Conservation (phyloP, 805 yeast genomes). For the Martiniozyma abietophila region DNA sequence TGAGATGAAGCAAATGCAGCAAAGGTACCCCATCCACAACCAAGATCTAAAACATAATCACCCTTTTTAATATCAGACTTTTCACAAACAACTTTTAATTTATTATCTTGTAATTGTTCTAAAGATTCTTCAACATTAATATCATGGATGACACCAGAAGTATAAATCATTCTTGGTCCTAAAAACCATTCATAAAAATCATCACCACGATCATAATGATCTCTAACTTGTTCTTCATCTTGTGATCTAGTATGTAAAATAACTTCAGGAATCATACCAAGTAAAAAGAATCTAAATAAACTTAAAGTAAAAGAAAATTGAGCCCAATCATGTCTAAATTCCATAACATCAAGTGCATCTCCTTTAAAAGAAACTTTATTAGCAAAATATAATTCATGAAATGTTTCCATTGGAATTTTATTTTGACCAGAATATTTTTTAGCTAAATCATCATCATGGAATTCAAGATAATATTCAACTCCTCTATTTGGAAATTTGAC, state of each 20-base stretch:
- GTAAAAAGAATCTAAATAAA: conserved; percentile 68
- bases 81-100: conserved; percentile 78
- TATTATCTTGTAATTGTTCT: conserved; percentile 81
- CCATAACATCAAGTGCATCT: conserved; percentile 75
- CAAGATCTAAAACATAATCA: conserved; percentile 72
- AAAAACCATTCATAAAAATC: conserved; percentile 91
- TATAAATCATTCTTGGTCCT: conserved; percentile 92
- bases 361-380: conserved; percentile 83
- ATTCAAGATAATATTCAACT: conserved; percentile 70
- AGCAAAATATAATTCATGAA: conserved; percentile 79
- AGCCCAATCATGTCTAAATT: conserved; percentile 89
- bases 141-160: conserved; percentile 76
- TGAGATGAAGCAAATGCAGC: conserved; percentile 75
- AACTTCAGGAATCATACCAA: conserved; percentile 89
- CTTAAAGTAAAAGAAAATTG: conserved; percentile 67
- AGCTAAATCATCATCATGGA: conserved; percentile 64
- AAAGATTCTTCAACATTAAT: conserved; percentile 62
- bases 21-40: conserved; percentile 96
- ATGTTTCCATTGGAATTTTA: conserved; percentile 88
- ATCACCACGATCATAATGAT: conserved; percentile 93
- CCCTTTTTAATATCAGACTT: conserved; percentile 67
- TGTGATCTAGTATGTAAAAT: conserved; percentile 86
- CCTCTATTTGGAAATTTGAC: conserved; percentile 69
- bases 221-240: conserved; percentile 95
- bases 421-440: conserved; percentile 59